Conservation (phyloP, 768 basidiomycete genomes). For the Clathrus columnatus region DNA sequence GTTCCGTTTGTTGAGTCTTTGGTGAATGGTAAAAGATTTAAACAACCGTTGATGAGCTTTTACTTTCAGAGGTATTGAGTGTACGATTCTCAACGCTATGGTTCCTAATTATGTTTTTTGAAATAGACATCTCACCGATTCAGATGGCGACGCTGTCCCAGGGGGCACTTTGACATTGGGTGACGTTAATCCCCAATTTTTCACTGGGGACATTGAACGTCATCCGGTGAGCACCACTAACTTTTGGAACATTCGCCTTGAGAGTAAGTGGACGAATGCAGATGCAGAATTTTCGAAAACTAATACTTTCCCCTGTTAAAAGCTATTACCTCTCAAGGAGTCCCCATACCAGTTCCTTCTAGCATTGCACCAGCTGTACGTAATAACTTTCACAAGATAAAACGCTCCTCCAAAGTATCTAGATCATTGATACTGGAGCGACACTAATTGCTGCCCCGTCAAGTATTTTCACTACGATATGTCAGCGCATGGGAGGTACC, state of each 20-base stretch:
- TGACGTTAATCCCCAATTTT: slow-evolving; percentile 50
- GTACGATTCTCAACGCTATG: background rate
- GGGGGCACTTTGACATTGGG: slow-evolving; percentile 73
- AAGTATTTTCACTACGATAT: slow-evolving; percentile 57
- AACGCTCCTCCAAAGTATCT: background rate
- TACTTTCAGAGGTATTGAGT: slow-evolving; percentile 42
- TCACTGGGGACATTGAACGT: slow-evolving; percentile 48
- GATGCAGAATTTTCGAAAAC: background rate
- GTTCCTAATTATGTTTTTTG: background rate
- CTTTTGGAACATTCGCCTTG: slow-evolving; percentile 56
- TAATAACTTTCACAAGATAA: background rate
- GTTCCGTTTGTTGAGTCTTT: slow-evolving; percentile 64
- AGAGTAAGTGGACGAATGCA: slow-evolving; percentile 29
- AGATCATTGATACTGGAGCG: slow-evolving; percentile 30
- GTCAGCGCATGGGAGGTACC: slow-evolving; percentile 50
- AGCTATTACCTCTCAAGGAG: slow-evolving; percentile 58
- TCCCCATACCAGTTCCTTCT: slow-evolving; percentile 33
- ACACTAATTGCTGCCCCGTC: slow-evolving; percentile 86
- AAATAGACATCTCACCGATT: slow-evolving; percentile 25
- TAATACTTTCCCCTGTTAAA: background rate
- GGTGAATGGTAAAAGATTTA: slow-evolving; percentile 30
- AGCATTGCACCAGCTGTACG: slow-evolving; percentile 13
- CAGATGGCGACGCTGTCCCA: slow-evolving; percentile 27
- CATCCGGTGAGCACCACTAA: slow-evolving; percentile 26
- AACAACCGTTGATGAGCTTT: slow-evolving; percentile 52